phyloP scores from a whole-genome alignment of 164 flowering plant genomes.

The Echeveria elegans region DNA sequence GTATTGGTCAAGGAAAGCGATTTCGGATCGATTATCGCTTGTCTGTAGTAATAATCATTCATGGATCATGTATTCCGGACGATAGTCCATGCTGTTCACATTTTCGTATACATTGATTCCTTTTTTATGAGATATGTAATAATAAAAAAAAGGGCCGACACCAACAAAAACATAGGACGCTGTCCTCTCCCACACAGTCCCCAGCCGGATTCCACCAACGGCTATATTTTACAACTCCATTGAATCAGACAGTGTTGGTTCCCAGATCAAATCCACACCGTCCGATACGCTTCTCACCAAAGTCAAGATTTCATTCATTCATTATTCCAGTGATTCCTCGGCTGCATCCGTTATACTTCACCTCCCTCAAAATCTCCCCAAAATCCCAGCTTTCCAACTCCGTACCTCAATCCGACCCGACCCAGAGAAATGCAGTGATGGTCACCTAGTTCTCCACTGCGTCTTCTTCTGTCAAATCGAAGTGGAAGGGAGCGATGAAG shows the following conservation, averaged over 20 bases:
- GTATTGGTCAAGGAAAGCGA: too few species aligned
- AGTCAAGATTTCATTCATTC: conserved; percentile 12
- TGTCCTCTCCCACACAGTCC: neutral
- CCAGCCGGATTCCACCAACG: conserved; percentile 12
- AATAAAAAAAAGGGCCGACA: neutral
- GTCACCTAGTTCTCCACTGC: conserved; percentile 17
- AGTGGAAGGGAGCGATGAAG: conserved; percentile 36
- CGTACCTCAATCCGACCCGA: too few species aligned
- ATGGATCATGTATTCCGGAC: too few species aligned
- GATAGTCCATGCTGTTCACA: too few species aligned
- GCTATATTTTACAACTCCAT: conserved; percentile 10
- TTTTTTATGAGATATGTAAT: too few species aligned
- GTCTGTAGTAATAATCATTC: too few species aligned
- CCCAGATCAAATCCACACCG: neutral
- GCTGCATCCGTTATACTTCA: conserved; percentile 22
- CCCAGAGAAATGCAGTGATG: conserved; percentile 20
- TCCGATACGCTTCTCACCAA: neutral
- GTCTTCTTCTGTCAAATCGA: conserved; percentile 5
- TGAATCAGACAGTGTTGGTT: conserved; percentile 6
- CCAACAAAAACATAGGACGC: neutral
- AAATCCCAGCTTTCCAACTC: conserved; percentile 4
- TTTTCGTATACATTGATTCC: neutral
- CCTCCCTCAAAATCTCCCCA: conserved; percentile 6
- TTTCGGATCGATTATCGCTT: too few species aligned
- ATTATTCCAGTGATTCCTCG: too few species aligned